Percentiles rank a stretch among this genome's conserved stretches.
These are phyloP conservation scores for Chytriomyces hyalinus DNA, from an alignment of 192 early-diverging fungal species.

Conservation along the genomic window DNA sequence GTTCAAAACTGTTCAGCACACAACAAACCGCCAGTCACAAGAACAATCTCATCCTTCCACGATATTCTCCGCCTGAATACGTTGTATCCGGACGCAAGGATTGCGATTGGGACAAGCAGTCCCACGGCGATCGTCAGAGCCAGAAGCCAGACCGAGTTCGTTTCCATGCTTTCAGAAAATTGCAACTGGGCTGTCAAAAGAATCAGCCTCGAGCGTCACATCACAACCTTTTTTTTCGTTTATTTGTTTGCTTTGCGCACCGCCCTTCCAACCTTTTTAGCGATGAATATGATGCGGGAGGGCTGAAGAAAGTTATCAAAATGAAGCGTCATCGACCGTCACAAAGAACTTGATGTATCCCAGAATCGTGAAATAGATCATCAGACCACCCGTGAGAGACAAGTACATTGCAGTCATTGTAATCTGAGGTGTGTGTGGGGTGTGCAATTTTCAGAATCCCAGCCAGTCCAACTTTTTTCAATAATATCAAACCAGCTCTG, in stretches of 20 bases:
- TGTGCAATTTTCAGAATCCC: no score
- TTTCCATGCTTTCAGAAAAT: neutral
- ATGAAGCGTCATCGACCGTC: slow-evolving; percentile 30
- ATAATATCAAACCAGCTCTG: slow-evolving; percentile 64
- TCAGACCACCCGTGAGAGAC: slow-evolving; percentile 85
- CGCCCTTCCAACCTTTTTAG: no score
- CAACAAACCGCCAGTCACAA: slow-evolving; percentile 68
- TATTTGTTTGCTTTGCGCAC: no score
- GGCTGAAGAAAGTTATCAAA: slow-evolving; percentile 10
- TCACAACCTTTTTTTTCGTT: no score
- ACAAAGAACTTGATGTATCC: slow-evolving; percentile 54
- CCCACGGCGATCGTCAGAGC: neutral
- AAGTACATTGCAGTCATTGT: slow-evolving; percentile 84
- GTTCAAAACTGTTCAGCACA: neutral
- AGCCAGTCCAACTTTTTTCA: no score
- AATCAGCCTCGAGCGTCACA: no score
- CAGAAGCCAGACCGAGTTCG: neutral
- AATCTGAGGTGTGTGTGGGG: slow-evolving; percentile 56
- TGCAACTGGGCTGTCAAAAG: no score
- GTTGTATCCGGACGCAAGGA: neutral
- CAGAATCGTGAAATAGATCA: slow-evolving; percentile 91
- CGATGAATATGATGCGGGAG: no score
- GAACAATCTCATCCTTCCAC: slow-evolving; percentile 65
- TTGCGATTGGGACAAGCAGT: neutral
- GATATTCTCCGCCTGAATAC: slow-evolving; percentile 25